These are phyloP conservation scores for Cordyceps cicadae DNA, from an alignment of 2,329 filamentous ascomycete species.

Conservation along the genomic window DNA sequence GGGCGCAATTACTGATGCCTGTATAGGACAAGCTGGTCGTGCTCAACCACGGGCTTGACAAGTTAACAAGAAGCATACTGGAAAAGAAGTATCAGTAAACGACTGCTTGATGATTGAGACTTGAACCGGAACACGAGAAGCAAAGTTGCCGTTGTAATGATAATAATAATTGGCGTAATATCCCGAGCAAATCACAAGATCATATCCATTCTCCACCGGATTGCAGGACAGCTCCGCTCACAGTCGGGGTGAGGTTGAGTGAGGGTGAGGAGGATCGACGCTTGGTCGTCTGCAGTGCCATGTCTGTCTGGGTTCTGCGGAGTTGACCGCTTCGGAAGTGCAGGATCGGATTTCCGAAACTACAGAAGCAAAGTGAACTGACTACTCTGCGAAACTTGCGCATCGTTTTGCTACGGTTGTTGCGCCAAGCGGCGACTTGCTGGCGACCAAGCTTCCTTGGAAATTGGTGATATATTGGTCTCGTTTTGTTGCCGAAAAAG, in stretches of 20 bases:
- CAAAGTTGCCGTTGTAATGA: neutral
- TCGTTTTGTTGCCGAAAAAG: neutral
- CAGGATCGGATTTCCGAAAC: neutral
- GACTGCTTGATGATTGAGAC: neutral
- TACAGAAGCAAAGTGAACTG: neutral
- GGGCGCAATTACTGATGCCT: neutral
- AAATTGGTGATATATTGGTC: neutral
- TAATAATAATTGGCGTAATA: neutral
- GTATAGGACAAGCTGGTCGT: neutral
- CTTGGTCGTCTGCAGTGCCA: neutral
- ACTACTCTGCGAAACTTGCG: neutral
- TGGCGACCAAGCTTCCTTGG: neutral
- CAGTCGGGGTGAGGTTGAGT: no score
- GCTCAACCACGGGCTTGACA: neutral
- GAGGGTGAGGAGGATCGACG: no score
- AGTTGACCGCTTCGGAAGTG: neutral
- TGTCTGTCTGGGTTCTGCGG: neutral
- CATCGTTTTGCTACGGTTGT: neutral
- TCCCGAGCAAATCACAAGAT: neutral
- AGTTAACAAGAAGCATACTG: neutral
- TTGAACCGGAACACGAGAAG: neutral
- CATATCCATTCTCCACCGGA: neutral
- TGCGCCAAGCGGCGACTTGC: neutral
- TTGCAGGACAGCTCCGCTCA: neutral
- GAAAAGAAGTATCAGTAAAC: constrained; percentile 2